These are phyloP conservation scores for Globisporangium spiculum DNA, from an alignment of 352 stramenopile species.

Conservation along the genomic window DNA sequence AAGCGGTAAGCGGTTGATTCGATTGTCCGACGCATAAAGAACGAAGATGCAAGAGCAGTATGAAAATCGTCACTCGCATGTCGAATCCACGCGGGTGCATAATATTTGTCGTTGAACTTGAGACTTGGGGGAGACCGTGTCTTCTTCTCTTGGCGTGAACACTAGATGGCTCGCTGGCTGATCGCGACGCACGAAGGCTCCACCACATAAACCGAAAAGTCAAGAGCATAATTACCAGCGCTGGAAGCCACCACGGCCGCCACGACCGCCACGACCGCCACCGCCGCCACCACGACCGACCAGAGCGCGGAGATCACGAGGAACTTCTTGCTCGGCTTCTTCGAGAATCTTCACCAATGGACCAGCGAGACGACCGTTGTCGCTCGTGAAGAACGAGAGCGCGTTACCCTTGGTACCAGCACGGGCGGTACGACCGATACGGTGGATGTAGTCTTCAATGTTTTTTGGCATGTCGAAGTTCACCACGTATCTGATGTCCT, in stretches of 20 bases:
- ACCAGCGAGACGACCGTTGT: slow-evolving; percentile 79
- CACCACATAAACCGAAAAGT: slow-evolving; percentile 1
- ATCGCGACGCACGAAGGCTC: background rate
- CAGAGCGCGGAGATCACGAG: slow-evolving; percentile 74
- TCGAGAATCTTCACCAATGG: slow-evolving; percentile 89
- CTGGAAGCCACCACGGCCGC: slow-evolving; percentile 27
- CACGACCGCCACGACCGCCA: slow-evolving; percentile 58
- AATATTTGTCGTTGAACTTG: background rate
- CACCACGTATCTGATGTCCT: slow-evolving; percentile 98
- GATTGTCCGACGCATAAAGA: background rate
- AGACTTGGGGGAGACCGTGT: background rate
- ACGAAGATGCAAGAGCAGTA: background rate
- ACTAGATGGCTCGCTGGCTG: background rate
- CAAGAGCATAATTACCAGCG: slow-evolving; percentile 43
- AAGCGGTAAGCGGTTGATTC: background rate
- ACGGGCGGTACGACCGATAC: slow-evolving; percentile 98
- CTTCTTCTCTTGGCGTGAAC: background rate
- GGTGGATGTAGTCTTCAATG: slow-evolving; percentile 98
- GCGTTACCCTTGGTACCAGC: slow-evolving; percentile 93
- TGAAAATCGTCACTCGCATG: background rate
- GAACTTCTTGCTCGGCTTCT: slow-evolving; percentile 89
- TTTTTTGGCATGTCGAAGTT: slow-evolving; percentile 99
- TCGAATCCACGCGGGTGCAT: background rate
- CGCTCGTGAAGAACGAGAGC: slow-evolving; percentile 94
- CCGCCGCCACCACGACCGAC: slow-evolving; percentile 57